A percentile compares a stretch with the other conserved stretches of the same genome.
Conservation (phyloP, 2,329 filamentous ascomycete species). For the Alternaria rosae region DNA sequence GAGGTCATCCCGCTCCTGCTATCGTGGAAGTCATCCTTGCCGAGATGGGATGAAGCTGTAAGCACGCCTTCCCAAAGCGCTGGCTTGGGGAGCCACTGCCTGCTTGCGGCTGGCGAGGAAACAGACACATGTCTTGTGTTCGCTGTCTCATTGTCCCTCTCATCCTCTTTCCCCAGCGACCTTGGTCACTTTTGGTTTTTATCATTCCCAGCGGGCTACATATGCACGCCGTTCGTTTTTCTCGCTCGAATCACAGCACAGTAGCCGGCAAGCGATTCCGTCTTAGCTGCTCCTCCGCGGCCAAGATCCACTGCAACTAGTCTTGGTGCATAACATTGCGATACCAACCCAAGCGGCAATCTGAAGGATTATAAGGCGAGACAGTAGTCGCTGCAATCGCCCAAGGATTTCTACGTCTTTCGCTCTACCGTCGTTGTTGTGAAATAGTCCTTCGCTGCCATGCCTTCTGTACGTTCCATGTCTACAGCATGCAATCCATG, state of each 20-base stretch:
- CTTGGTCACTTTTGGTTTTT: neutral
- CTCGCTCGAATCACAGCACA: constrained; percentile 11
- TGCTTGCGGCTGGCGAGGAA: neutral
- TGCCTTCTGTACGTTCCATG: constrained; percentile 11
- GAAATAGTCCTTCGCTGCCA: constrained; percentile 13
- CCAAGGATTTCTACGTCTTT: neutral
- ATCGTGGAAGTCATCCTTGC: constrained; percentile 1
- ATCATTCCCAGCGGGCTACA: constrained; percentile 4
- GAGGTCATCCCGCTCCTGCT: constrained; percentile 12
- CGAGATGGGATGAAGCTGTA: neutral
- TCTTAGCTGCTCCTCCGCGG: constrained; percentile 15
- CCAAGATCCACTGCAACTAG: constrained; percentile 17
- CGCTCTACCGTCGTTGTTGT: constrained; percentile 7
- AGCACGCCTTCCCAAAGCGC: constrained; percentile 4
- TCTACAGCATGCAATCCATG: neutral
- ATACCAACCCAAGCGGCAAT: constrained; percentile 3
- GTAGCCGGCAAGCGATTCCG: constrained; percentile 14
- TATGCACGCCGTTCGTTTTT: constrained; percentile 6
- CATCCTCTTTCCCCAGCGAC: neutral
- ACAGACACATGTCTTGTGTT: neutral
- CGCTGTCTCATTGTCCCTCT: neutral
- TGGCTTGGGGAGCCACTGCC: neutral
- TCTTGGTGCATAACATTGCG: constrained; percentile 16
- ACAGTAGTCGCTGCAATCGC: neutral
- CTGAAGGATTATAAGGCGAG: constrained; percentile 8